These are phyloP conservation scores for Malus asiatica DNA, from an alignment of 306 rosid species.

Conservation along the genomic window DNA sequence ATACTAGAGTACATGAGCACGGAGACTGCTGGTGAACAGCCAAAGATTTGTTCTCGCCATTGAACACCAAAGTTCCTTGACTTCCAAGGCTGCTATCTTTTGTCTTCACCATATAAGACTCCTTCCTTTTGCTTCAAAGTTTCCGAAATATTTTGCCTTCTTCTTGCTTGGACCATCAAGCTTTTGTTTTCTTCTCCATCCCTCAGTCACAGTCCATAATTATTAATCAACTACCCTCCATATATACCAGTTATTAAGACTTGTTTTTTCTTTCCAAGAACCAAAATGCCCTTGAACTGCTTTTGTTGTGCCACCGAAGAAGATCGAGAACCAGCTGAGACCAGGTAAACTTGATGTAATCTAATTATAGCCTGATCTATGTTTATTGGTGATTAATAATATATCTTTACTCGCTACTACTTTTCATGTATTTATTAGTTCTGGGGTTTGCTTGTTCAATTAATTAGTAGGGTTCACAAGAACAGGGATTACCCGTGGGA, in stretches of 20 bases:
- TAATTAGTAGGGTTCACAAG: constrained; percentile 20
- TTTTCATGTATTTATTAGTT: neutral
- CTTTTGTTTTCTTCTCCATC: constrained; percentile 14
- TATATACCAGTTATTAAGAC: neutral
- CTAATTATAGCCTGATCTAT: neutral
- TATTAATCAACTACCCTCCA: neutral
- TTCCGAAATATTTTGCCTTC: constrained; percentile 24
- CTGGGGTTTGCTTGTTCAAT: neutral
- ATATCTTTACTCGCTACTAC: neutral
- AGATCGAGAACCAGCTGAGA: constrained; percentile 17
- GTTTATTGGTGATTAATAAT: neutral
- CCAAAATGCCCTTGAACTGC: constrained; percentile 43
- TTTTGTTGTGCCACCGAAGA: constrained; percentile 38
- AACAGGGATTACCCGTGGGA: constrained; percentile 79
- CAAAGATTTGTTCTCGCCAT: neutral
- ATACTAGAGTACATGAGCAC: constrained; percentile 25
- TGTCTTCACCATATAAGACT: constrained; percentile 46
- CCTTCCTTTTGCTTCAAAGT: constrained; percentile 37
- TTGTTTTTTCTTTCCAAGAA: constrained; percentile 10
- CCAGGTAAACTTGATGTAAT: constrained; percentile 22
- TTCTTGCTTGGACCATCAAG: constrained; percentile 20
- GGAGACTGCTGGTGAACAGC: constrained; percentile 16
- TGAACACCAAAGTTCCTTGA: constrained; percentile 35
- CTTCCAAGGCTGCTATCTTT: constrained; percentile 57
- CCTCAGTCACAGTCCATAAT: neutral